Percentiles rank a stretch among this genome's conserved stretches.
Conservation (phyloP, 2,329 filamentous ascomycete genomes). For the Raffaelea arxii region DNA sequence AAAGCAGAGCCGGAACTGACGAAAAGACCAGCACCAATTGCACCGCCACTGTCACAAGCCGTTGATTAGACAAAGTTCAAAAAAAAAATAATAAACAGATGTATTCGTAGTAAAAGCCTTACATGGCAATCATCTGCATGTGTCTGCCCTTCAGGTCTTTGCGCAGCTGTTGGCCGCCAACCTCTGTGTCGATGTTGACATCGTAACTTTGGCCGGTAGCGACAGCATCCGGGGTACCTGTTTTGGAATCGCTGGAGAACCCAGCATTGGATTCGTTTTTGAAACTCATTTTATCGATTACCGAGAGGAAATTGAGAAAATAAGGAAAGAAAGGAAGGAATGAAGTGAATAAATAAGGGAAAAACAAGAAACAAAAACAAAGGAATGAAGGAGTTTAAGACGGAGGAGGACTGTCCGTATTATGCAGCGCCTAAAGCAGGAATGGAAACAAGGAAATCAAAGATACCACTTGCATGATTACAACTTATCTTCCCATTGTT, state of each 20-base stretch:
- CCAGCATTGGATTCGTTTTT: background rate
- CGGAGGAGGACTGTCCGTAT: background rate
- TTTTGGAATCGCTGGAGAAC: background rate
- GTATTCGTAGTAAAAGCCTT: too few relatives aligned
- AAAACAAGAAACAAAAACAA: background rate
- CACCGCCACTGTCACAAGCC: conserved; percentile 28
- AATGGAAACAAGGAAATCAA: too few relatives aligned
- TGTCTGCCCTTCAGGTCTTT: background rate
- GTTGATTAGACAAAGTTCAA: background rate
- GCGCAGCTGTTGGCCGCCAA: background rate
- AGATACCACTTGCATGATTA: background rate
- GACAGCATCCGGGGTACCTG: background rate
- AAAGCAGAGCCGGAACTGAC: conserved; percentile 56
- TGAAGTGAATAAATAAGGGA: background rate
- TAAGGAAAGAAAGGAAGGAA: background rate
- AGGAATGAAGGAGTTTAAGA: background rate
- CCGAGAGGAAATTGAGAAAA: background rate
- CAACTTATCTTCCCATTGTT: background rate
- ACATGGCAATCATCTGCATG: background rate
- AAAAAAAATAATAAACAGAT: background rate
- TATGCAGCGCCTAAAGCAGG: background rate
- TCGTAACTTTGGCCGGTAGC: background rate
- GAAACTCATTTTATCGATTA: background rate
- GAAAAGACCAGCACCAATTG: conserved; percentile 52
- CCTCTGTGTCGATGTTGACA: background rate